Base-by-base conservation (phyloP, 164 flowering plant genomes). In the Tinospora cordifolia region DNA sequence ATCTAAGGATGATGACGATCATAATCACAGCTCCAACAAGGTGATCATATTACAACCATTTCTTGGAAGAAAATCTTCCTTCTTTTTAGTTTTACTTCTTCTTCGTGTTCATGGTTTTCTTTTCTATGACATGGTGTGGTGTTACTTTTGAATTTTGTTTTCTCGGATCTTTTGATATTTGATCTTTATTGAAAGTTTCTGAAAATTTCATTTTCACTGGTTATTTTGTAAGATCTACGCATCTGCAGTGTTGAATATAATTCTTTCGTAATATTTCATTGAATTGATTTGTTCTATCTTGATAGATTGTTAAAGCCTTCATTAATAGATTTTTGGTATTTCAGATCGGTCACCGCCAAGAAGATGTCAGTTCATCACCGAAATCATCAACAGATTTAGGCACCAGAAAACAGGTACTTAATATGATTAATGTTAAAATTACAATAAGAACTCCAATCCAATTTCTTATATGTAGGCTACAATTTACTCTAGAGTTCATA, bases 311-410 rank as follows among this genome's bases (percentile, higher is more conserved):
- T 11, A n/a, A 51, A 17, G 22, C 39, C 6, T 36, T 38, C 17
- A 14, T 34, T 38, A 25, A 66, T 67, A 8, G 36, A 8, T 34
- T 4, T 26, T 27, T 63, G 41, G 51, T 9, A 12, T 22, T 26
- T 51, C 70, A 68, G 70, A 40, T 30, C 34, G 70, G 34, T 51
- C 27, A 68, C 51, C 12, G n/a, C 19, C 44, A 54, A 24, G 70
- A 54, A 24, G 41, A 26, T 15, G 58, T 2, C 9, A 34, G 70
- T 54, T 54, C 27, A 22, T 51, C 46, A n/a, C 60, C 62, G 15
- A 54, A 30, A 3, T 44, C 36, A 3, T 44, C 36, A 46, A 46
- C 27, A 36, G 70, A 51, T 51, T 68, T 54, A 54, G 60, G 60
- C 21, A n/a, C 4, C 21, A 19, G 24, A 15, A 64, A 30, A 64